Evolutionary conservation across 2,329 filamentous ascomycete species (phyloP).

Genomic region (Thermothelomyces thermophilus): DNA sequence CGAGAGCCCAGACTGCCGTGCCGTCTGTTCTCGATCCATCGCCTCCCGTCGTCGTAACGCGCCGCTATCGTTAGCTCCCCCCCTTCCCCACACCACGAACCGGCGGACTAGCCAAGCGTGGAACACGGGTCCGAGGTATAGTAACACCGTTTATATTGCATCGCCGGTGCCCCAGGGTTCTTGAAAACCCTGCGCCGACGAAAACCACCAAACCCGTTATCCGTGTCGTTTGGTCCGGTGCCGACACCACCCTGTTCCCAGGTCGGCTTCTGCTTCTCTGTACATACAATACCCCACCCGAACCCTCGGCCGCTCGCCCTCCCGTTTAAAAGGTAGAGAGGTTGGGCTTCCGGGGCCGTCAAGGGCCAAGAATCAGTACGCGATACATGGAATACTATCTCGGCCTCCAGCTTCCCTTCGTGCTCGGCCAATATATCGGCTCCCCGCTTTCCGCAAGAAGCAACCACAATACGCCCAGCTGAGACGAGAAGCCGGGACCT

Average conservation of each 20-base stretch:
- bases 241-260: constrained; percentile 1
- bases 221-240: constrained; percentile 15
- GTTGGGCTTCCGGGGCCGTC: not conserved
- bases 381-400: constrained; percentile 2
- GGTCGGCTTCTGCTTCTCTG: constrained; percentile 11
- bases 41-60: constrained; percentile 3
- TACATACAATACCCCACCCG: constrained; percentile 22
- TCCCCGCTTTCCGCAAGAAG: constrained; percentile 15
- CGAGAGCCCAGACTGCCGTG: constrained; percentile 9
- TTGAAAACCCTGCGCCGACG: constrained; percentile 14
- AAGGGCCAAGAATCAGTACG: not conserved
- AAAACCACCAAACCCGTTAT: constrained; percentile 13
- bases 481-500: not conserved
- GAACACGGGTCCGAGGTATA: constrained; percentile 18
- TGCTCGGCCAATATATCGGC: constrained; percentile 17
- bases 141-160: constrained; percentile 16
- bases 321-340: not conserved
- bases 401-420: constrained; percentile 6
- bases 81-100: constrained; percentile 10
- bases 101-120: constrained; percentile 7
- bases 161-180: constrained; percentile 17
- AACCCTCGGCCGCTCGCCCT: constrained; percentile 12
- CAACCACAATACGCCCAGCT: constrained; percentile 12
- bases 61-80: not conserved
- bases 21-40: constrained; percentile 13